Evolutionary conservation across 202 grass and related monocot genomes (phyloP).

Genomic region (Eragrostis tef): DNA sequence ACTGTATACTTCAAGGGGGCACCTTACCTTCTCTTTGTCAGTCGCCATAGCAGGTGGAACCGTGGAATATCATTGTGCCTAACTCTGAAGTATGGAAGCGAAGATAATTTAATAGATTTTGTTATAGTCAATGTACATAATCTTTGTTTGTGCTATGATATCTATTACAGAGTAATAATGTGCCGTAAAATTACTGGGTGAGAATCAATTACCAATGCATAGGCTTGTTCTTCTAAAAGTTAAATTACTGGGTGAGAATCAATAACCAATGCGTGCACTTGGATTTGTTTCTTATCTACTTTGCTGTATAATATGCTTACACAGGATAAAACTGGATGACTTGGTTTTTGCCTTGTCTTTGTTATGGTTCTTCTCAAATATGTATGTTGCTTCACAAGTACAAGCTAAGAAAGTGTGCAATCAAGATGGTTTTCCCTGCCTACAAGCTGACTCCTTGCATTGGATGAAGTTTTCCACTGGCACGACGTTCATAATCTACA

Average conservation of each 20-base stretch:
- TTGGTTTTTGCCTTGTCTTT: background rate
- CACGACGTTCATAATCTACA: conserved; percentile 8
- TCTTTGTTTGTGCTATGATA: background rate
- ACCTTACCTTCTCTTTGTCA: background rate
- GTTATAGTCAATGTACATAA: background rate
- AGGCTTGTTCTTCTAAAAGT: background rate
- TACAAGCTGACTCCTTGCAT: background rate
- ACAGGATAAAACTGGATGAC: conserved; percentile 4
- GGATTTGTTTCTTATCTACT: background rate
- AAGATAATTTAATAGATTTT: background rate
- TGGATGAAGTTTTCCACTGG: background rate
- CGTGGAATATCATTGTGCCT: background rate
- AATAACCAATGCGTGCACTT: background rate
- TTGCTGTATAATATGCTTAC: conserved; percentile 7
- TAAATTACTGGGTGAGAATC: background rate
- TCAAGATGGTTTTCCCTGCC: background rate
- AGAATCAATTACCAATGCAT: background rate
- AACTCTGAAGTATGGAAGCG: background rate
- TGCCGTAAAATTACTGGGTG: background rate
- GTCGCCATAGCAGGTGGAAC: background rate
- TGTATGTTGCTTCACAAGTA: background rate
- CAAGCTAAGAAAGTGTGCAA: background rate
- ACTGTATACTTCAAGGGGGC: background rate
- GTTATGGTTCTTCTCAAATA: background rate
- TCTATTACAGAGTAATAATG: conserved; percentile 6